Base-by-base conservation (phyloP, 1,284 basidiomycete species). In the Cerrena zonata region DNA sequence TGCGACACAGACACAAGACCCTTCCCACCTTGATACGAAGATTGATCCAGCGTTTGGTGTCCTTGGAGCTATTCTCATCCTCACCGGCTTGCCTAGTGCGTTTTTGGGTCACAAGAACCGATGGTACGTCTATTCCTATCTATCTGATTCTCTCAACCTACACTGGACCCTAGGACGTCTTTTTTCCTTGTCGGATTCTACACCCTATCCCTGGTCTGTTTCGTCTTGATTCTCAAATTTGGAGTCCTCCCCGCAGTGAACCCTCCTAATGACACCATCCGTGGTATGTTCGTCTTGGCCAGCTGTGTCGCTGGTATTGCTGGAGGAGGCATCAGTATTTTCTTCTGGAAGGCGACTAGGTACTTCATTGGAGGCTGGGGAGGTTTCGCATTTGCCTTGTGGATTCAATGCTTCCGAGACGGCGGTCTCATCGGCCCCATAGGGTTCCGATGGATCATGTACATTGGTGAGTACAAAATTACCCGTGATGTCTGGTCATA, bases 181-280 rank as follows among this genome's bases (percentile, higher is more conserved):
- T 86, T 94, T 72, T 94, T 94, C 65, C 76, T 95, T 61, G 86
- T 89, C 56, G 90, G 93, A 42, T 93, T 91, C 67, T 97, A 95
- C 70, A 82, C 89, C 43, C 74, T 93, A 46, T 81, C 91, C 12
- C 79, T 96, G 54, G 83, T 90, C 62, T 91, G 90, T 64, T 76
- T 92, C 60, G 85, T 91, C 56, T 80, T 97, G 63, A 92, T 97
- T 61, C 76, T 94, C 65, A 86, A 88, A 58, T 94, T 94, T 63
- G 94, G 94, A 41, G 82, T 94, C 48, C 68, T 90, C 38, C 79
- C 83, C 3, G 86, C 91, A 21, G 75, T 94, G 57, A 86, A 91
- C 56, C 84, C 90, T 0, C 94, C 94, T 1, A 80, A 67, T 42
- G 76, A 75, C 52, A 87, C 86, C 2, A 73, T 94, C 18, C 83